Evolutionary conservation across 169 alveolate genomes (phyloP), one percentile per base, ranked within the genome.

Genomic region (Eimeria acervulina): DNA sequence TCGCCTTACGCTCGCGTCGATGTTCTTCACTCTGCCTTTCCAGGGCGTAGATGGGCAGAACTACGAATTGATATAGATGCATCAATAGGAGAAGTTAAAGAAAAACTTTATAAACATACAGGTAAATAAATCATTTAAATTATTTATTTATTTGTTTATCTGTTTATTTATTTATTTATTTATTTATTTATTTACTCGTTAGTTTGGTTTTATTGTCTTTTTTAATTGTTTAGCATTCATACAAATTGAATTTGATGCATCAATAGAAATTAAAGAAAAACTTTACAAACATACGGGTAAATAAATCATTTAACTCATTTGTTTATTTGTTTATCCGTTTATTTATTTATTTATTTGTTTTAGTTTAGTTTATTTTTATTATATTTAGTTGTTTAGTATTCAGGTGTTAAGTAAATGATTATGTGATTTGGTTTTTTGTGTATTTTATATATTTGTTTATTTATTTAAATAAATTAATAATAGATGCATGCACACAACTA

Each of bases 1-100:
- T n/a, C n/a, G 21, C 87, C 87, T 23, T 88, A 40, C 52, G 95
- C 70, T 1, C 83, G 95, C 63, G 36, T 88, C 1, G 95, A 88
- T 31, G n/a, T 88, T 17, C 28, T 74, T 12, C 95, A 66, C 59
- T n/a, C 15, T 70, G 17, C 66, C 47, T 38, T 55, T 26, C 83
- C 85, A 23, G 87, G 95, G 52, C 33, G 95, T 4, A 17, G 95
- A 4, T 88, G 95, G 95, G 76, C 76, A 23, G 95, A 88, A 44
- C 70, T 88, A 19, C 83, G 70, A 26, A 28, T 88, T 42, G 28
- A 47, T 26, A 23, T 88, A 31, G 83, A 40, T 21, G 40, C 85
- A 33, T 42, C 95, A 28, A 10, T 88, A 15, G 38, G 87, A 6
- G 17, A 5, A 28, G 85, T 47, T 36, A 88, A 88, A 47, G 95